Evolutionary conservation across 2,329 filamentous ascomycete genomes (phyloP).

Genomic region (Cryoendolithus antarcticus): DNA sequence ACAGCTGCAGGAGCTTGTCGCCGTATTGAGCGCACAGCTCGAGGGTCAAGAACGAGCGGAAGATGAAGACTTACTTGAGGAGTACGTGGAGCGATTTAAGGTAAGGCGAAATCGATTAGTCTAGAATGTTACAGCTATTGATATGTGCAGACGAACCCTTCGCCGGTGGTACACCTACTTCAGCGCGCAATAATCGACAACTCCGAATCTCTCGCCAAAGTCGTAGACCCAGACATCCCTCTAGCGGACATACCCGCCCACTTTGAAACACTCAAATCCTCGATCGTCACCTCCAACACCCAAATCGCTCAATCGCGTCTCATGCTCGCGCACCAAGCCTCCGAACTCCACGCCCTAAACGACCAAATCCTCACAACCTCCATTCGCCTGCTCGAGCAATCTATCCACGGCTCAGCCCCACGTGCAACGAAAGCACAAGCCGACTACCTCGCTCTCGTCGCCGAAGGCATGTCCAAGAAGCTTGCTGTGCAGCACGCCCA

Average conservation of each 20-base stretch:
- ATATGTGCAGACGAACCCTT: constrained; percentile 21
- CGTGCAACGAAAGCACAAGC: constrained; percentile 30
- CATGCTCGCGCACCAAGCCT: constrained; percentile 23
- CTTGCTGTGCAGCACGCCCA: constrained; percentile 19
- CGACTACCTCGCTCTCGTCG: constrained; percentile 30
- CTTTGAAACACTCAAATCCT: constrained; percentile 9
- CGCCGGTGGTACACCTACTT: constrained; percentile 17
- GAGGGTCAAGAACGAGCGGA: constrained; percentile 22
- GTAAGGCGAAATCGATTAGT: constrained; percentile 8
- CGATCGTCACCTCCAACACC: constrained; percentile 9
- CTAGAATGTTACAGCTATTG: constrained; percentile 1
- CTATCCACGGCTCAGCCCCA: constrained; percentile 32
- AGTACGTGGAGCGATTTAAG: constrained; percentile 29
- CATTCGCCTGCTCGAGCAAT: constrained; percentile 35
- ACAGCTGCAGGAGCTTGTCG: constrained; percentile 30
- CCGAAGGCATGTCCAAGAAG: constrained; percentile 30
- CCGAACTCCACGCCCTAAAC: constrained; percentile 25
- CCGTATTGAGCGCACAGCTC: constrained; percentile 29
- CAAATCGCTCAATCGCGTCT: constrained; percentile 20
- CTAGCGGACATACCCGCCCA: constrained; percentile 7
- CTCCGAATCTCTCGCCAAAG: constrained; percentile 21
- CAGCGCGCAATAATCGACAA: constrained; percentile 6
- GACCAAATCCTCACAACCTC: constrained; percentile 24
- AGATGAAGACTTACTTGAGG: constrained; percentile 28
- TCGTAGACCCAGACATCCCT: constrained; percentile 11